phyloP scores from a whole-genome alignment of 2,329 filamentous ascomycete species.

The Pezicula carpinea region DNA sequence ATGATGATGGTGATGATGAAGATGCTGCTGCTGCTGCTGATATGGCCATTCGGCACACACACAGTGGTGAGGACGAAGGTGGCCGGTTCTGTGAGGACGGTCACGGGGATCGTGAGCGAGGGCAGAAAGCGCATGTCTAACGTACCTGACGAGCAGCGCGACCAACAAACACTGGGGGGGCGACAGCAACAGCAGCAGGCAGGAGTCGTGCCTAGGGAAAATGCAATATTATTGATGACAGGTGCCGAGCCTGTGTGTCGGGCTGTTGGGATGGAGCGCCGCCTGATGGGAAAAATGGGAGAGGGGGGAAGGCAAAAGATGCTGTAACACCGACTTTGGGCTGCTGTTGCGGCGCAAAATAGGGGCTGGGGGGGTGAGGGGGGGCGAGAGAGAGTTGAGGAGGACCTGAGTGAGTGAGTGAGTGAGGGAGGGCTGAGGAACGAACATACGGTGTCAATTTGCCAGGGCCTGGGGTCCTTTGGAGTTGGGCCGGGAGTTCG shows the following conservation, averaged over 20 bases:
- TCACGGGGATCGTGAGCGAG: too few relatives aligned
- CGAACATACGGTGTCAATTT: too few relatives aligned
- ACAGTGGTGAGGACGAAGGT: too few relatives aligned
- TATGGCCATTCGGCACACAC: too few relatives aligned
- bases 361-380: conserved; percentile 5
- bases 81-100: too few relatives aligned
- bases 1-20: too few relatives aligned
- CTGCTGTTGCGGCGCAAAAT: conserved; percentile 4
- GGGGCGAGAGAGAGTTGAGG: conserved; percentile 12
- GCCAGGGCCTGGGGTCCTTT: too few relatives aligned
- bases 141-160: background rate
- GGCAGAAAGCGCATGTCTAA: too few relatives aligned
- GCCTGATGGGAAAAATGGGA: conserved; percentile 1
- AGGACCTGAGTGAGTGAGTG: conserved; percentile 5
- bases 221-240: background rate
- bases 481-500: too few relatives aligned
- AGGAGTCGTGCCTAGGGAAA: too few relatives aligned
- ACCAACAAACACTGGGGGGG: background rate
- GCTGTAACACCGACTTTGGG: conserved; percentile 11
- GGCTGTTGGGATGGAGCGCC: background rate
- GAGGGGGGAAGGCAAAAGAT: conserved; percentile 1
- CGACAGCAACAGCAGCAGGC: background rate
- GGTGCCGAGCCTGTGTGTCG: background rate
- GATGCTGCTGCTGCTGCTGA: too few relatives aligned
- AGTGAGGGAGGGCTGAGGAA: background rate